Evolutionary conservation across 1,284 basidiomycete genomes (phyloP).

Genomic region (Leccinum griseonigrum): DNA sequence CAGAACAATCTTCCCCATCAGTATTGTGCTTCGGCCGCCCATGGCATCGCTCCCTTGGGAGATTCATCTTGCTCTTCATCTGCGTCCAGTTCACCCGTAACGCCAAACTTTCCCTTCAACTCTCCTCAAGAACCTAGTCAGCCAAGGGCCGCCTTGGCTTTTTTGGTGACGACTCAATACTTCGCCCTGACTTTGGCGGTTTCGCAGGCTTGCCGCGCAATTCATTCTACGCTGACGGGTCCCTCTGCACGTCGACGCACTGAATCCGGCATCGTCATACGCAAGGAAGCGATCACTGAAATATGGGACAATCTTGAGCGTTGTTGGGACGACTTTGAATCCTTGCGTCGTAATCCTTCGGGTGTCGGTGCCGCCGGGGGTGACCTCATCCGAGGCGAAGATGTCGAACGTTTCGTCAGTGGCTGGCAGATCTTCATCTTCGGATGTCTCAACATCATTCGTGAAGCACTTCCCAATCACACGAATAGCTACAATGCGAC

Average conservation of each 20-base stretch:
- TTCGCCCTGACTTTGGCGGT: conserved; percentile 67
- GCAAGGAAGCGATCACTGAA: conserved; percentile 59
- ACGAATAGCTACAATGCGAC: conserved; percentile 1
- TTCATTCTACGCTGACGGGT: conserved; percentile 75
- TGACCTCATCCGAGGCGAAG: conserved; percentile 49
- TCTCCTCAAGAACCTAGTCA: conserved; percentile 32
- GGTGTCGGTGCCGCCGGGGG: conserved; percentile 37
- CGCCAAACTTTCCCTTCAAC: conserved; percentile 32
- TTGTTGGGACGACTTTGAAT: conserved; percentile 80
- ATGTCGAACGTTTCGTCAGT: conserved; percentile 57
- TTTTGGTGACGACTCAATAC: conserved; percentile 35
- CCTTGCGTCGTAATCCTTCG: conserved; percentile 42
- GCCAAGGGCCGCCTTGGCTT: conserved; percentile 34
- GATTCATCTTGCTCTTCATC: conserved; percentile 28
- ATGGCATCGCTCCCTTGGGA: conserved; percentile 22
- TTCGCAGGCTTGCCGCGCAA: conserved; percentile 66
- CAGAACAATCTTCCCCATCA: conserved; percentile 58
- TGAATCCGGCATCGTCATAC: conserved; percentile 48
- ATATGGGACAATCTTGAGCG: conserved; percentile 80
- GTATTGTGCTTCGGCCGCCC: conserved; percentile 27
- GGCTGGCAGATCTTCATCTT: conserved; percentile 50
- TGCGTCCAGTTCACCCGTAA: conserved; percentile 27
- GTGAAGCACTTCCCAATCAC: conserved; percentile 25
- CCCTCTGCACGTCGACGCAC: conserved; percentile 60
- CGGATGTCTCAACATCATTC: conserved; percentile 49